Base-by-base conservation (phyloP, 225 moss, liverwort and hornwort species). In the Sphagnum tenellum region DNA sequence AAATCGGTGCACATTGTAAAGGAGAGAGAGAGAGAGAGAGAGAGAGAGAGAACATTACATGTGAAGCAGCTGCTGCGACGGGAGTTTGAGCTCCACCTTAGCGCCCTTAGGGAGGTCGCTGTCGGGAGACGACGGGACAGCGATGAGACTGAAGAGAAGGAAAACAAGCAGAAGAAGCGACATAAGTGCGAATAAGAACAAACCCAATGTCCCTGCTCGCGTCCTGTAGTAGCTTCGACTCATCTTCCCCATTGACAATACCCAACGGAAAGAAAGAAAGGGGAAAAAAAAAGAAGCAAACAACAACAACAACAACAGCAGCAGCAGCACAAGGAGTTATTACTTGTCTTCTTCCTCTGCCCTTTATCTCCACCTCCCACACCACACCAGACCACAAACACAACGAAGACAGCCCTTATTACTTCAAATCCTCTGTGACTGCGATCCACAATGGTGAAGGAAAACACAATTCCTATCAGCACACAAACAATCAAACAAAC, bases 191-290 rank as follows among this genome's bases (percentile, higher is more conserved):
- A 85, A 55, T n/a, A 65, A 61, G 61, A 64, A 48, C 14, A 78
- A 57, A 5, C 64, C 73, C 68, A 57, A 7, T 1, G 55, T 72
- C 58, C 66, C 57, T 51, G 61, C 66, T 44, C 73, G 71, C 10
- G 61, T 46, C 51, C 69, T 72, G 54, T 62, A 71, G 54, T 62
- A 71, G n/a, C 84, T 78, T 56, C 84, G 78, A 60, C 64, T 73
- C 60, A 64, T 3, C 78, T 54, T 69, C 66, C 61, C 75, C 84
- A 85, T 85, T 13, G 74, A 29, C 29, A 29, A 29, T 29, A 29
- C 29, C 29, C 29, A 29, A 29, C 0, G 1, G 29, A 29, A 29
- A 1, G 29, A 29, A 29, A 29, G 29, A 29, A 29, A 29, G 29
- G 29, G 29, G 29, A 29, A 29, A 1, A 29, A 29, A 29, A 29